These are phyloP conservation scores for Deuterostichococcus epilithicus DNA, from an alignment of 139 green algal genomes.

Conservation along the genomic window DNA sequence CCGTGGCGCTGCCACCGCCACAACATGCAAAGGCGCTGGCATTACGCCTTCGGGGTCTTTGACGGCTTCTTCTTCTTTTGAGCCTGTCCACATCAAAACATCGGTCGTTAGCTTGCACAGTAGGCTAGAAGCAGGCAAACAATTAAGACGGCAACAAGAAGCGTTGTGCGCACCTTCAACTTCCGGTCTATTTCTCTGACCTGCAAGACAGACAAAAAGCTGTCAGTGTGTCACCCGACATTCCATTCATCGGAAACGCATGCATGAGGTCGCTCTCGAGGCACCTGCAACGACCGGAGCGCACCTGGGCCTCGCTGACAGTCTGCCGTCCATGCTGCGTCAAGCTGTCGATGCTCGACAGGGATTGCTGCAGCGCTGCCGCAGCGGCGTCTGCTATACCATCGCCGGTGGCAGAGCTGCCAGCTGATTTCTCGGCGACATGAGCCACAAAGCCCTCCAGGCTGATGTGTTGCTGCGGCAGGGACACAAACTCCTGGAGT, in stretches of 20 bases:
- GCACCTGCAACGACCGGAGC: neutral
- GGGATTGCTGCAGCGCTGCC: neutral
- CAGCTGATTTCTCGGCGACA: neutral
- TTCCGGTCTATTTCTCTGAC: constrained; percentile 14
- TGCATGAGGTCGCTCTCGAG: neutral
- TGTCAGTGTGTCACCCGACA: neutral
- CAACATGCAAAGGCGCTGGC: too few species aligned
- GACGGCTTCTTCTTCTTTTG: too few species aligned
- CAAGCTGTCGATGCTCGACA: neutral
- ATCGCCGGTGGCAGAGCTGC: neutral
- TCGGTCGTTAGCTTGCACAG: too few species aligned
- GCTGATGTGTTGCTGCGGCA: neutral
- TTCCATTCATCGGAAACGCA: neutral
- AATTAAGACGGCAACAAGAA: too few species aligned
- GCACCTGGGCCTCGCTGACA: neutral
- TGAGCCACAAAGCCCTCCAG: neutral
- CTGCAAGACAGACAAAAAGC: neutral
- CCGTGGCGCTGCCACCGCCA: too few species aligned
- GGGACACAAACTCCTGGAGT: neutral
- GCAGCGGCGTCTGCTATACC: neutral
- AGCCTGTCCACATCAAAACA: too few species aligned
- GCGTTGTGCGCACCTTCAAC: constrained; percentile 15
- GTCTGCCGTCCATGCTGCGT: neutral
- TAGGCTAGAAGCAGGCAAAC: too few species aligned
- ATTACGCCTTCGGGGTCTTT: too few species aligned